Evolutionary conservation across 148 eudicot species (phyloP).

Genomic region (Rhododendron molle): DNA sequence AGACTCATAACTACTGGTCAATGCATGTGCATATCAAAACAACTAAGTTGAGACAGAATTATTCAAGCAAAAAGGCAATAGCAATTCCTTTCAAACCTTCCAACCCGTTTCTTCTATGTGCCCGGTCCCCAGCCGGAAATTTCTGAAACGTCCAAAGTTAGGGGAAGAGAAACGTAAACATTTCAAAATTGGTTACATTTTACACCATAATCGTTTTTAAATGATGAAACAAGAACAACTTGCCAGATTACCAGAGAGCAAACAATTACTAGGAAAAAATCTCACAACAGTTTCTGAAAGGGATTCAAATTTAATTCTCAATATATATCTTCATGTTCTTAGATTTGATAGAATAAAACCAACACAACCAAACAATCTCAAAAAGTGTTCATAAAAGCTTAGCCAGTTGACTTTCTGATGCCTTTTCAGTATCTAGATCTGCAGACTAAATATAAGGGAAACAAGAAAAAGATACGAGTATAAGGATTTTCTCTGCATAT

Average conservation of each 20-base stretch:
- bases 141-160: not conserved
- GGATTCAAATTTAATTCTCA: not conserved
- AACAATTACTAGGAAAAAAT: not conserved
- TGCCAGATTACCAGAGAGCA: not conserved
- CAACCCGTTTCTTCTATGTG: not conserved
- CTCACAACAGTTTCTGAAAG: not conserved
- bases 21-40: not conserved
- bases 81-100: not conserved
- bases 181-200: not conserved
- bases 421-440: not conserved
- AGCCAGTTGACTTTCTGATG: not conserved
- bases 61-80: not conserved
- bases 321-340: not conserved
- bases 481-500: not conserved
- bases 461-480: not conserved
- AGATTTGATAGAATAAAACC: not conserved
- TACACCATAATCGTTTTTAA: not conserved
- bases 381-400: not conserved
- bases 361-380: not conserved
- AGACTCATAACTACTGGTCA: not conserved
- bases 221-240: not conserved
- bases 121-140: not conserved
- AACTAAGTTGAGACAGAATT: not conserved
- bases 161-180: not conserved
- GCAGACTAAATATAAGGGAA: not conserved